These are phyloP conservation scores for Asterella californica DNA, from an alignment of 225 moss, liverwort and hornwort genomes.

Conservation along the genomic window DNA sequence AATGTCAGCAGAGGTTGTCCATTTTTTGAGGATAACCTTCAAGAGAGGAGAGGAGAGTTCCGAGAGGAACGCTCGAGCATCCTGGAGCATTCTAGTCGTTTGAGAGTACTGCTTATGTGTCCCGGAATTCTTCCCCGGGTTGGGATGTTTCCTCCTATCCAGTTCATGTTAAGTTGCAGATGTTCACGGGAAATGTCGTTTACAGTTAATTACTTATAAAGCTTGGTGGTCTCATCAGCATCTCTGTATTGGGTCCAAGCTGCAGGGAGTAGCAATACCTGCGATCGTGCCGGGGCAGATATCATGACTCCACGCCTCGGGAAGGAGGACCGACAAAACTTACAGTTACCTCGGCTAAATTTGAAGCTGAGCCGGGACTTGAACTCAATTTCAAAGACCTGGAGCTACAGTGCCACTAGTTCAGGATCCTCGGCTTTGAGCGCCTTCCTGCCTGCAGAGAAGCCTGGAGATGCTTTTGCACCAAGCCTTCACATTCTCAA, in stretches of 20 bases:
- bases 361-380: neutral
- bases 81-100: too few relatives aligned
- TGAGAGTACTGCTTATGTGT: too few relatives aligned
- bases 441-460: neutral
- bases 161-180: too few relatives aligned
- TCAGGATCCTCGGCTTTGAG: neutral
- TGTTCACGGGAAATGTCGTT: too few relatives aligned
- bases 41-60: too few relatives aligned
- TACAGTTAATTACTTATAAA: too few relatives aligned
- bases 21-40: too few relatives aligned
- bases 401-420: neutral
- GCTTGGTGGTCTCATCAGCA: too few relatives aligned
- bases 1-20: too few relatives aligned
- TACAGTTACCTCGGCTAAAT: neutral
- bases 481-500: neutral
- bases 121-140: too few relatives aligned
- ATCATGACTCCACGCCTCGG: neutral
- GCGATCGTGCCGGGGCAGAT: neutral
- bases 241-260: neutral
- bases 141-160: too few relatives aligned
- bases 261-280: neutral
- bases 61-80: too few relatives aligned
- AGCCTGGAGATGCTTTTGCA: constrained; percentile 3
- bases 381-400: neutral
- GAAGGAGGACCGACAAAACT: neutral